phyloP scores from a whole-genome alignment of 73 alveolate species.

The Paramecium bursaria region DNA sequence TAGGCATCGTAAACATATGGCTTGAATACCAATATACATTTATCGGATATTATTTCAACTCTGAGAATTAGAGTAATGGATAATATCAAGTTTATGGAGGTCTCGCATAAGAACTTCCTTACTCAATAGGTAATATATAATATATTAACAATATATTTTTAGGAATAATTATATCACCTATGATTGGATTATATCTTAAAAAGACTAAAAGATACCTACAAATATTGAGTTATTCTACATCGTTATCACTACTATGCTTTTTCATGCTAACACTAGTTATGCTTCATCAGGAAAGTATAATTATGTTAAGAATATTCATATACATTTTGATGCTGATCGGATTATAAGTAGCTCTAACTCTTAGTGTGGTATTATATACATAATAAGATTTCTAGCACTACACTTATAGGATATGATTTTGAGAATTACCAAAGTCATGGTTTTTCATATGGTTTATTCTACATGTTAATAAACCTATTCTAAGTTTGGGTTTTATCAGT shows the following conservation, averaged over 20 bases:
- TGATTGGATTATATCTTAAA: not conserved
- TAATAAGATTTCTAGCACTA: conserved; percentile 31
- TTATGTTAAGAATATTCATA: not conserved
- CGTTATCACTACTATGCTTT: not conserved
- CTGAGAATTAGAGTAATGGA: not conserved
- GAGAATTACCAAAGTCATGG: conserved; percentile 17
- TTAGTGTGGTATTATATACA: not conserved
- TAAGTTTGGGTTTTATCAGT: conserved; percentile 34
- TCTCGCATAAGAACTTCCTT: not conserved
- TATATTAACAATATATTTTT: no score
- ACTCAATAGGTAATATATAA: no score
- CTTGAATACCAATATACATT: not conserved
- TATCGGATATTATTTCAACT: not conserved
- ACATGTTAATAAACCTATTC: conserved; percentile 36
- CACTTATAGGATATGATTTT: not conserved
- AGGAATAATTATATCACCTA: not conserved
- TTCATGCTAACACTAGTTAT: not conserved
- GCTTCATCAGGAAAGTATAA: not conserved
- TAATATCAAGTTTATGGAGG: not conserved
- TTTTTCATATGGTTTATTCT: conserved; percentile 27
- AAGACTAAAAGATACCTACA: not conserved
- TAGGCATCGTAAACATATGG: conserved; percentile 24
- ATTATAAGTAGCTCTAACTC: not conserved
- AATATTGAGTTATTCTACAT: not conserved
- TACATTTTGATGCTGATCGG: not conserved